These are phyloP conservation scores for Candida cerambycidarum DNA, from an alignment of 805 yeast species.

Conservation along the genomic window DNA sequence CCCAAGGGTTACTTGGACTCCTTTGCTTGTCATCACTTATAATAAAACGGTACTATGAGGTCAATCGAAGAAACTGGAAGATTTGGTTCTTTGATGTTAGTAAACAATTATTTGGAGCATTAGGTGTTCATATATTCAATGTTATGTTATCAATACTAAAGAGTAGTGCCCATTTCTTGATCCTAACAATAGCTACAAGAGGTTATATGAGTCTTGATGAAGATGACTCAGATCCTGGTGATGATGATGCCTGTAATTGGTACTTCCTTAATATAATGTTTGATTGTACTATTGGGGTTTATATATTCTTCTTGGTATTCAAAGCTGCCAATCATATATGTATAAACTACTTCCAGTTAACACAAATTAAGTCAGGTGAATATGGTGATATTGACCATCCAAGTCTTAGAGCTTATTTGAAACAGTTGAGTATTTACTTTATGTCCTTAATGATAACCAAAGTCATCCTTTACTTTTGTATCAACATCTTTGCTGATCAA, in stretches of 20 bases:
- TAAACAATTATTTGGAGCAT: constrained; percentile 85
- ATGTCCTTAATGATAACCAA: constrained; percentile 68
- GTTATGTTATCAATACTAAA: constrained; percentile 66
- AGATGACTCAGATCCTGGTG: constrained; percentile 23
- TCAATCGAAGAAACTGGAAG: constrained; percentile 77
- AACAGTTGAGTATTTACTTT: constrained; percentile 71
- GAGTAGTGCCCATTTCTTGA: constrained; percentile 6
- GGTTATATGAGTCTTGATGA: too few relatives aligned
- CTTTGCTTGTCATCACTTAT: constrained; percentile 73
- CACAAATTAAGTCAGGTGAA: constrained; percentile 52
- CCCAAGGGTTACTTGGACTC: constrained; percentile 76
- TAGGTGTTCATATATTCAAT: constrained; percentile 80
- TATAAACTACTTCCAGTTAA: constrained; percentile 40
- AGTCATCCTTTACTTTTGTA: constrained; percentile 53
- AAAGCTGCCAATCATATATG: constrained; percentile 43
- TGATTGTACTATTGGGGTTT: constrained; percentile 94
- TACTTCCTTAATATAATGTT: constrained; percentile 83
- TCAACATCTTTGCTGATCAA: constrained; percentile 63
- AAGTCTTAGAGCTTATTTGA: constrained; percentile 52
- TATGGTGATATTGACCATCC: constrained; percentile 68
- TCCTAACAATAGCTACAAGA: too few relatives aligned
- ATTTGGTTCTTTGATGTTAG: constrained; percentile 90
- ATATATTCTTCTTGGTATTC: constrained; percentile 61
- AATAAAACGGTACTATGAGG: constrained; percentile 77
- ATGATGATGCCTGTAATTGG: constrained; percentile 78